Base-by-base conservation (phyloP, 1,284 basidiomycete genomes). In the Chiua sp. region DNA sequence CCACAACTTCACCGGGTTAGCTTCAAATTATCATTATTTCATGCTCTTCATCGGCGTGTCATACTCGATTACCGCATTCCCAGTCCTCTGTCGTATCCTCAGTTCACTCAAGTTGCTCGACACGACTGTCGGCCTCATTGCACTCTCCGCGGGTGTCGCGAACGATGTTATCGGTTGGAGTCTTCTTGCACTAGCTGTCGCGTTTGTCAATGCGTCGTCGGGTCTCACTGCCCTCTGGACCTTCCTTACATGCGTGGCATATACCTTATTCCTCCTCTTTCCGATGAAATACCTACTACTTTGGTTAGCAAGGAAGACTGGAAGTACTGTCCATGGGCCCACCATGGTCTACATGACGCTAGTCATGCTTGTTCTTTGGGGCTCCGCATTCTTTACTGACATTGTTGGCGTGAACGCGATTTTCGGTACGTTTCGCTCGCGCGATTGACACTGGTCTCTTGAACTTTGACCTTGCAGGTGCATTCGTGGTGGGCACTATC, bases 41-140 rank as follows among this genome's bases (percentile, higher is more conserved):
- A 87, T 98, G 82, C 87, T 99, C 47, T 98, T 98, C 76, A 88
- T 93, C 47, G 94, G 94, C 52, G 93, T 97, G 20, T 90, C 95
- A 1, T 94, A 90, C 78, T 90, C 91, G 4, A 98, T 98, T 75
- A 98, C 96, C 0, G 96, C 96, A 0, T 97, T 97, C 74, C 93
- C 91, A 0, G 96, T 99, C 6, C 84, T 98, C 6, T 98, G 96
- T 73, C 90, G 97, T 53, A 94, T 95, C 65, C 79, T 95, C 53
- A 90, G 90, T 0, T 88, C 90, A 69, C 80, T 92, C 37, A 90
- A 91, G 76, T 82, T 99, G 3, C 83, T 98, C 57, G 92, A 97
- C 63, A 98, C 95, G 10, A 92, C 90, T 1, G 96, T 99, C 48
- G 98, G 97, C 12, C 90, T 97, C 57, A 90, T 98, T 33, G 94